These are phyloP conservation scores for Dissophora ornata DNA, from an alignment of 192 early-diverging fungal species.

Conservation along the genomic window DNA sequence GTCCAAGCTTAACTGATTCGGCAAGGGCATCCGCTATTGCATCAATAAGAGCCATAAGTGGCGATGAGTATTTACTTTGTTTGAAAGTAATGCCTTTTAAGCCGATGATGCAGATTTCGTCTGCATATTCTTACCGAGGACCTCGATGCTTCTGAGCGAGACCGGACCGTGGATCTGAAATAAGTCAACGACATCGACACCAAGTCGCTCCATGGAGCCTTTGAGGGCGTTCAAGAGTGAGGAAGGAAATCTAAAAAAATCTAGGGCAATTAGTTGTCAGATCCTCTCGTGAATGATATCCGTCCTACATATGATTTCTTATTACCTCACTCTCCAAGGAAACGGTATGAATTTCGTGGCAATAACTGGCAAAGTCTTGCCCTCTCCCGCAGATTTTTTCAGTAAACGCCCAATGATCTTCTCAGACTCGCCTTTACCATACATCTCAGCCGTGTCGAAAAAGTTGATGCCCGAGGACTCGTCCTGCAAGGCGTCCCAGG, in stretches of 20 bases:
- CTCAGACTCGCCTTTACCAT: conserved; percentile 64
- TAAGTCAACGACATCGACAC: conserved; percentile 57
- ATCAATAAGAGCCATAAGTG: too few relatives aligned
- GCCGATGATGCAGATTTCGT: too few relatives aligned
- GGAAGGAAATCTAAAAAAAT: conserved; percentile 41
- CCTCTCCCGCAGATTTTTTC: conserved; percentile 30
- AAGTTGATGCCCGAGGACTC: conserved; percentile 56
- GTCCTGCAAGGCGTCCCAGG: conserved; percentile 52
- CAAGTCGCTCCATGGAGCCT: conserved; percentile 59
- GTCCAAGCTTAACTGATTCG: conserved; percentile 56
- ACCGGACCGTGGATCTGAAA: conserved; percentile 66
- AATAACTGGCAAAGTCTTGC: conserved; percentile 43
- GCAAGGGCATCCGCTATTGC: conserved; percentile 57
- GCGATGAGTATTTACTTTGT: too few relatives aligned
- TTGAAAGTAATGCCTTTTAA: too few relatives aligned
- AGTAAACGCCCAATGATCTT: conserved; percentile 46
- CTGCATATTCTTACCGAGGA: conserved; percentile 53
- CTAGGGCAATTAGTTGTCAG: too few relatives aligned
- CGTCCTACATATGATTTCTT: too few relatives aligned
- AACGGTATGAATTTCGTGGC: conserved; percentile 63
- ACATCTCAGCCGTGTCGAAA: conserved; percentile 64
- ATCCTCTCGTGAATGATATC: too few relatives aligned
- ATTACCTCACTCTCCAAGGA: conserved; percentile 39
- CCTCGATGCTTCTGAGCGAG: conserved; percentile 58
- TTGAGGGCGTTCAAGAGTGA: conserved; percentile 58